A percentile compares a stretch with the other conserved stretches of the same genome.
These are phyloP conservation scores for Sporothrix variecibatus DNA, from an alignment of 2,329 filamentous ascomycete species.

Conservation along the genomic window DNA sequence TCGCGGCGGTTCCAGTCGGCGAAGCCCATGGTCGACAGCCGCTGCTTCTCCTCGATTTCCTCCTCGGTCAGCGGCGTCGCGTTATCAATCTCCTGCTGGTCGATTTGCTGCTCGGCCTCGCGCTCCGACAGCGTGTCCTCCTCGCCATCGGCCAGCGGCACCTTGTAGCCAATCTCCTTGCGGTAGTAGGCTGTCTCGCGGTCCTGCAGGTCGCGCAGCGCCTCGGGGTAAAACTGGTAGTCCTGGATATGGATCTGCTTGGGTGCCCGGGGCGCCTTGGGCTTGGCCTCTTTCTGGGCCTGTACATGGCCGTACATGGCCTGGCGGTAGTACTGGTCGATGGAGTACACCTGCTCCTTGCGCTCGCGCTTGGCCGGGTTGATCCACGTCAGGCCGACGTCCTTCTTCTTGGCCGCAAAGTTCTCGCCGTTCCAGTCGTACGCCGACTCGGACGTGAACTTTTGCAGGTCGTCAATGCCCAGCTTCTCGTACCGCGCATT, in stretches of 20 bases:
- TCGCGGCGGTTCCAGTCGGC: slow-evolving; percentile 95
- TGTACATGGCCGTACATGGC: slow-evolving; percentile 77
- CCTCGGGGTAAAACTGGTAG: slow-evolving; percentile 92
- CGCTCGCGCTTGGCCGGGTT: slow-evolving; percentile 97
- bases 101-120: slow-evolving; percentile 81
- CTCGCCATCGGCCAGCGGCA: slow-evolving; percentile 81
- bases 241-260: slow-evolving; percentile 92
- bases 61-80: slow-evolving; percentile 85
- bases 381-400: slow-evolving; percentile 90
- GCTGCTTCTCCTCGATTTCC: slow-evolving; percentile 83
- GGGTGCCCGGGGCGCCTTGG: slow-evolving; percentile 91
- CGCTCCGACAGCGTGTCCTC: slow-evolving; percentile 82
- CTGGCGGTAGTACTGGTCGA: slow-evolving; percentile 97
- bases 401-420: slow-evolving; percentile 88
- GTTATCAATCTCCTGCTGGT: slow-evolving; percentile 91
- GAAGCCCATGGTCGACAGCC: slow-evolving; percentile 81
- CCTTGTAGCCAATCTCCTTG: slow-evolving; percentile 95
- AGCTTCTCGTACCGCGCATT: slow-evolving; percentile 96
- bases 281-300: slow-evolving; percentile 79
- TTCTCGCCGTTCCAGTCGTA: slow-evolving; percentile 99
- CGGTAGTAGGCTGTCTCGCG: slow-evolving; percentile 94
- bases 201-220: slow-evolving; percentile 86
- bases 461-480: slow-evolving; percentile 94
- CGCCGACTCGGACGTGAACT: slow-evolving; percentile 94
- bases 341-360: slow-evolving; percentile 96